Evolutionary conservation across 176 grass and related monocot genomes (phyloP), one percentile per base, ranked within the genome.

Genomic region (Paspalum notatum): DNA sequence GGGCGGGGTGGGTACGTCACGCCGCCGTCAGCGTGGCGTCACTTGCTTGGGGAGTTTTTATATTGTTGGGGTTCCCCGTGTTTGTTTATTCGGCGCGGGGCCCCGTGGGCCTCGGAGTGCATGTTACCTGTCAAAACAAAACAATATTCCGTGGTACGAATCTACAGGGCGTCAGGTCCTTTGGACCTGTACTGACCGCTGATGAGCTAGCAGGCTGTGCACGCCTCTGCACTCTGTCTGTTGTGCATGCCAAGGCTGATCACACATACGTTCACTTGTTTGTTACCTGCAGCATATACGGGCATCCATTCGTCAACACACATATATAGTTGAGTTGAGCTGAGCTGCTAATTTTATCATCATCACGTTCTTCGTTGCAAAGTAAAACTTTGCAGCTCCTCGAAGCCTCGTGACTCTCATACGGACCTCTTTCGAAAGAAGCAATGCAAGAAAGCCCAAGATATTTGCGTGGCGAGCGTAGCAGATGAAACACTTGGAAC

Each of bases 1-100:
- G 42, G 42, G 7, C 42, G 7, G 42, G n/a, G 59, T 21, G 0
- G 7, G 3, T 20, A 71, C 83, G 87, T 89, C 87, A 89, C 11
- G 57, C 78, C 4, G 48, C 12, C 83, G 8, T 89, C 83, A 89
- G 5, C 12, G 0, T 21, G 16, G 42, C 82, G 83, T 89, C 83
- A 89, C 71, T 32, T 3, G 32, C 32, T 32, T 32, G 32, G 2
- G 2, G 32, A 0, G 1, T 1, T 9, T 60, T 3, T n/a, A 10
- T n/a, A 49, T 62, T 39, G 27, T n/a, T 40, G 12, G 2, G 7
- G 26, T 59, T 66, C 48, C 55, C 1, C 17, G 51, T 0, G 26
- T 78, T 78, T 69, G 18, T 40, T 84, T 37, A 49, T 62, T 63
- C 37, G 13, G 39, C 59, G 7, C 32, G 17, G 52, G 62, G 52